Evolutionary conservation across 140 eudicot species (phyloP).

Genomic region (Flaveria floridana): DNA sequence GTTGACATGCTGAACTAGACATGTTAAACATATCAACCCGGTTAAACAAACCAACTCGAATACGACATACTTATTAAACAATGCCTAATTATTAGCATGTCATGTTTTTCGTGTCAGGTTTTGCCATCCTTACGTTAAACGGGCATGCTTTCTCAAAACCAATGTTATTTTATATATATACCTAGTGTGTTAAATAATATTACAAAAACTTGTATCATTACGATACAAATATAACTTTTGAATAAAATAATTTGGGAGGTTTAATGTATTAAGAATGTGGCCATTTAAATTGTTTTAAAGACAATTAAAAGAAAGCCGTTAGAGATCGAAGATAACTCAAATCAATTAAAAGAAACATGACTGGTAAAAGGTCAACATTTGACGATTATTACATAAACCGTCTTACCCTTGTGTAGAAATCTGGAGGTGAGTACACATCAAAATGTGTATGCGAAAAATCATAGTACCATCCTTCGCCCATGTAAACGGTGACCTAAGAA

Average conservation of each 20-base stretch:
- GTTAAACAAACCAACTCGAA: background rate
- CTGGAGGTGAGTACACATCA: constrained; percentile 84
- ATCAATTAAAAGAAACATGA: background rate
- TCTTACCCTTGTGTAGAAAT: constrained; percentile 79
- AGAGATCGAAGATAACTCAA: background rate
- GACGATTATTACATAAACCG: background rate
- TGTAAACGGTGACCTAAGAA: constrained; percentile 69
- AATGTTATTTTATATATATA: background rate
- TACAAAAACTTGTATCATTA: background rate
- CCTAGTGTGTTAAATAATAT: background rate
- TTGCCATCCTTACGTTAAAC: background rate
- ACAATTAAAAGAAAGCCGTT: background rate
- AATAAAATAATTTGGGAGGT: background rate
- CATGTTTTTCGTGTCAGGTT: background rate
- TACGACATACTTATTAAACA: background rate
- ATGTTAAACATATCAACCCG: background rate
- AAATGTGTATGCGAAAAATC: constrained; percentile 75
- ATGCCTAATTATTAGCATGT: background rate
- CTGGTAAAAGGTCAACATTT: background rate
- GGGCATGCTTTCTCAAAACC: background rate
- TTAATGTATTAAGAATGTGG: background rate
- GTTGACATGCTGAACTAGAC: background rate
- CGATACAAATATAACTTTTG: background rate
- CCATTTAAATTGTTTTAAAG: background rate
- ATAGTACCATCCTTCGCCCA: constrained; percentile 93